Conservation (phyloP, 169 alveolate genomes). For the Theileria sp. region DNA sequence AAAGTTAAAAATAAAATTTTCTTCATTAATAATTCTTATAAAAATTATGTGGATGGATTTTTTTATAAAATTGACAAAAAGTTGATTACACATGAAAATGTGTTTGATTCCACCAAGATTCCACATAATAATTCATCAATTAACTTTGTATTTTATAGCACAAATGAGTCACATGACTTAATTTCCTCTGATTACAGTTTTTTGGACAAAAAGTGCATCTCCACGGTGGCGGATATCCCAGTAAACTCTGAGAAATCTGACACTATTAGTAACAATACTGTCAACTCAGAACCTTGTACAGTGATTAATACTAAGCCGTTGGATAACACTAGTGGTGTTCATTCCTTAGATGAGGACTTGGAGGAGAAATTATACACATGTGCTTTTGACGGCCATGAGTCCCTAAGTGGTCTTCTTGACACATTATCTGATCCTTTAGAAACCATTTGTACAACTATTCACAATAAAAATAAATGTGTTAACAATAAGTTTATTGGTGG, state of each 20-base stretch:
- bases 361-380: conserved; percentile 47
- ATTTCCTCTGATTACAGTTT: not conserved
- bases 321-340: not conserved
- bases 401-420: conserved; percentile 8
- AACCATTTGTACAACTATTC: conserved; percentile 12
- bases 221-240: no score
- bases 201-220: not conserved
- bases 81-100: not conserved
- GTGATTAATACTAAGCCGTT: no score
- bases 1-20: no score
- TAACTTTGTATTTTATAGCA: not conserved
- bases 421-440: conserved; percentile 18
- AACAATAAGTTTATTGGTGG: no score
- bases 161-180: not conserved
- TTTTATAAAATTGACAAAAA: not conserved
- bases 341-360: not conserved
- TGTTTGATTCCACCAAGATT: not conserved
- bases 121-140: not conserved
- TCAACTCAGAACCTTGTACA: no score
- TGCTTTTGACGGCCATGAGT: conserved; percentile 44
- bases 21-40: not conserved
- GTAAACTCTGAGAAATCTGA: no score
- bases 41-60: not conserved
- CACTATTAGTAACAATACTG: no score
- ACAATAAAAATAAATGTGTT: conserved; percentile 35